A percentile compares a stretch with the other conserved stretches of the same genome.
These are phyloP conservation scores for Rhodotorula toruloides DNA, from an alignment of 768 basidiomycete genomes.

Conservation along the genomic window DNA sequence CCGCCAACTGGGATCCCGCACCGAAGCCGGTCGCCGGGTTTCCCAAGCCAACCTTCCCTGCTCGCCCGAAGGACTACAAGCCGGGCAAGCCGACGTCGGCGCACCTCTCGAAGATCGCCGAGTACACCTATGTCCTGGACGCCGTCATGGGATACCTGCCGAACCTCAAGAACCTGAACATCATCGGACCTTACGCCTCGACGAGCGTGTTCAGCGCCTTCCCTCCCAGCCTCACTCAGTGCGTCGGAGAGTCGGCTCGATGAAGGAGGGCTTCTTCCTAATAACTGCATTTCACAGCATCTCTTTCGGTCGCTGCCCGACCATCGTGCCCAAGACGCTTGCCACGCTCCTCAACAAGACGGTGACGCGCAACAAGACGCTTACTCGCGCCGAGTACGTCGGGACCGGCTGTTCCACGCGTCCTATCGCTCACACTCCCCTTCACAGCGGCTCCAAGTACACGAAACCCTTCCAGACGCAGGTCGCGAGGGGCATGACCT, in stretches of 20 bases:
- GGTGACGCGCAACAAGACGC: slow-evolving; percentile 1
- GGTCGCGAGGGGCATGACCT: slow-evolving; percentile 9
- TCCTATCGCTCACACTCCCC: neutral
- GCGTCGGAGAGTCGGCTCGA: neutral
- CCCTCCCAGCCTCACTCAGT: slow-evolving; percentile 23
- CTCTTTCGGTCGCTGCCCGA: slow-evolving; percentile 8
- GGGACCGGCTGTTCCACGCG: no score
- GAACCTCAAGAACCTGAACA: slow-evolving; percentile 8
- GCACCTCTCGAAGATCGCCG: neutral
- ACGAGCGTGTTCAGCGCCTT: slow-evolving; percentile 14
- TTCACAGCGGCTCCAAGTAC: slow-evolving; percentile 14
- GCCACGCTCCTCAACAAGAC: slow-evolving; percentile 23
- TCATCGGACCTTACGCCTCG: slow-evolving; percentile 22
- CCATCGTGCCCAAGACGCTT: slow-evolving; percentile 13
- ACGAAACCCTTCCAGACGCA: slow-evolving; percentile 2
- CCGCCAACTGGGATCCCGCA: slow-evolving; percentile 5
- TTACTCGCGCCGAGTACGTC: slow-evolving; percentile 18
- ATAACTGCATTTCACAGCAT: neutral
- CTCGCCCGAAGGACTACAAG: slow-evolving; percentile 26
- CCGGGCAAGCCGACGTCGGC: slow-evolving; percentile 6
- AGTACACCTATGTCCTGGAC: slow-evolving; percentile 23
- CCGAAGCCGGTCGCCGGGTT: neutral
- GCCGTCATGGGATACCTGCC: slow-evolving; percentile 24
- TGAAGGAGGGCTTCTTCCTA: neutral
- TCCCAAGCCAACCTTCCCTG: neutral